These are phyloP conservation scores for Thalassiosira oceanica DNA, from an alignment of 352 stramenopile genomes.

Conservation along the genomic window DNA sequence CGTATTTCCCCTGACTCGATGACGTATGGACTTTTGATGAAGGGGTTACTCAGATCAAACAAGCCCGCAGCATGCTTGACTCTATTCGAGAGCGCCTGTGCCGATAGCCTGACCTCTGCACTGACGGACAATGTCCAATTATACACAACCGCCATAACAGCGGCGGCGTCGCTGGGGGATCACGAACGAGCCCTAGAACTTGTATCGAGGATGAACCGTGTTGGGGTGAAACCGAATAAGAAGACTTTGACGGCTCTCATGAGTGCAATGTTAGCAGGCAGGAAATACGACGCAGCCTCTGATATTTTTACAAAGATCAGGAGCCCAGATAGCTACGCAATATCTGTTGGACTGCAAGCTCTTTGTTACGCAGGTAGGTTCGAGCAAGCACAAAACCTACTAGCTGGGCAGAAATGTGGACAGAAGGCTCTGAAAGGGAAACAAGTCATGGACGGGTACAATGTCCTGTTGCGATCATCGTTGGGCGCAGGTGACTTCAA, in stretches of 20 bases:
- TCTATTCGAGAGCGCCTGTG: constrained; percentile 78
- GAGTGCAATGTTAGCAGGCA: constrained; percentile 64
- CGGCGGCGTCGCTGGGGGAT: constrained; percentile 64
- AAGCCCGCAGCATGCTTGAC: constrained; percentile 72
- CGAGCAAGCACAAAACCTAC: constrained; percentile 48
- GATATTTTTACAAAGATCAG: constrained; percentile 71
- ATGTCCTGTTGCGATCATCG: constrained; percentile 46
- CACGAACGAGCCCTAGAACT: constrained; percentile 73
- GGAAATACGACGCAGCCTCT: constrained; percentile 57
- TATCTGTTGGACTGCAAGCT: constrained; percentile 61
- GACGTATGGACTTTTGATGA: constrained; percentile 81
- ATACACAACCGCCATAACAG: constrained; percentile 80
- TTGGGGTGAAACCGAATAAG: constrained; percentile 74
- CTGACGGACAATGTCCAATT: constrained; percentile 77
- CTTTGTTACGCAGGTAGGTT: constrained; percentile 51
- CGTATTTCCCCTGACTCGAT: constrained; percentile 70
- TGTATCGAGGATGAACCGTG: constrained; percentile 68
- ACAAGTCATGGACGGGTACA: constrained; percentile 65
- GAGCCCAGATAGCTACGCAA: constrained; percentile 72
- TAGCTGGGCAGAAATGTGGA: constrained; percentile 42
- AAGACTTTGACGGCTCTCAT: constrained; percentile 76
- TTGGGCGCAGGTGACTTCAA: constrained; percentile 49
- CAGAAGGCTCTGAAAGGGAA: constrained; percentile 60
- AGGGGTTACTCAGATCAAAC: constrained; percentile 61
- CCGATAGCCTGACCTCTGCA: constrained; percentile 53